These are phyloP conservation scores for Aspergillus cavernicola DNA, from an alignment of 495 filamentous ascomycete genomes.

Conservation along the genomic window DNA sequence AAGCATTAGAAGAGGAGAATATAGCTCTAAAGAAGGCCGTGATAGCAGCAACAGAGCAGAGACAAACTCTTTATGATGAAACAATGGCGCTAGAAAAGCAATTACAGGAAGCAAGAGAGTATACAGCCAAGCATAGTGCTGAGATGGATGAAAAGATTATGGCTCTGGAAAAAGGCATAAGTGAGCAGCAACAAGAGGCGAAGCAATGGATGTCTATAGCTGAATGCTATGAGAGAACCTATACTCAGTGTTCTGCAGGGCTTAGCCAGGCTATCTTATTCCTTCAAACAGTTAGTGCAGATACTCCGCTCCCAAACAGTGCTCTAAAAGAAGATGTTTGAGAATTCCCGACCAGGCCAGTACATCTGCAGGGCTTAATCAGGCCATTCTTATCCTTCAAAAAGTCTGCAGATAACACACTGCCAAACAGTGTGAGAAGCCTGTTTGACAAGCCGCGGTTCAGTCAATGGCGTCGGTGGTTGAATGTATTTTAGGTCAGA, in stretches of 20 bases:
- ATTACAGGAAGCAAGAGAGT: background rate
- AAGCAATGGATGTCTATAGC: background rate
- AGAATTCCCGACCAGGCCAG: too few species aligned
- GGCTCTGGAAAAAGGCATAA: background rate
- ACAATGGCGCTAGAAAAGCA: background rate
- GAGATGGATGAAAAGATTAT: background rate
- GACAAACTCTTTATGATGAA: background rate
- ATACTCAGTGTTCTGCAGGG: background rate
- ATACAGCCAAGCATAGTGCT: background rate
- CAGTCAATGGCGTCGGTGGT: too few species aligned
- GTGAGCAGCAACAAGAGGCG: background rate
- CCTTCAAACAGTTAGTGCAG: background rate
- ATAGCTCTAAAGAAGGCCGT: background rate
- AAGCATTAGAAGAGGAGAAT: background rate
- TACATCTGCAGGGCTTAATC: background rate
- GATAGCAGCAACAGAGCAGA: background rate
- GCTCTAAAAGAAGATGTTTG: background rate
- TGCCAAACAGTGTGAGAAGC: too few species aligned
- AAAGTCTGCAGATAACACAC: background rate
- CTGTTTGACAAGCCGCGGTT: too few species aligned
- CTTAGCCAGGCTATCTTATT: background rate
- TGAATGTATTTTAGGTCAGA: too few species aligned
- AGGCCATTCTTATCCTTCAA: background rate
- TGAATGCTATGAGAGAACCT: slow-evolving; percentile 1
- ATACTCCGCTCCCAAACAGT: background rate